Evolutionary conservation across 2,329 filamentous ascomycete genomes (phyloP).

Genomic region (Plenodomus lindquistii): DNA sequence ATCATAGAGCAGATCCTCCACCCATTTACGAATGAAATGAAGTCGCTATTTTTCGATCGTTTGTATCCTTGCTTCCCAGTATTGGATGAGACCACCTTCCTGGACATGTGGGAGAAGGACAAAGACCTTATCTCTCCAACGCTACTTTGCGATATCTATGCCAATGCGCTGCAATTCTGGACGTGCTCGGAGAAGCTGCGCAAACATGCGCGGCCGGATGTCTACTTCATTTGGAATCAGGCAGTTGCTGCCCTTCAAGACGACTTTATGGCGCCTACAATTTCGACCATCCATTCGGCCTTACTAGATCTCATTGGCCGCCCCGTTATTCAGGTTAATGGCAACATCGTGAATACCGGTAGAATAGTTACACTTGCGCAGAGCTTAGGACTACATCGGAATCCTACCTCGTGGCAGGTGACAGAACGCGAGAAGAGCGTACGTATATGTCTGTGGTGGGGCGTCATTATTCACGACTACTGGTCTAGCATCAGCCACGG

Average conservation of each 20-base stretch:
- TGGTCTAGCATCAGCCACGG: conserved; percentile 28
- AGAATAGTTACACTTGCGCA: conserved; percentile 25
- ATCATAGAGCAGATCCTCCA: conserved; percentile 21
- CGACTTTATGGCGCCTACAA: conserved; percentile 24
- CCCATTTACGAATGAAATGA: conserved; percentile 10
- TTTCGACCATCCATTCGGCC: conserved; percentile 22
- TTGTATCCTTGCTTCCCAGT: conserved; percentile 26
- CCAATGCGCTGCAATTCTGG: conserved; percentile 19
- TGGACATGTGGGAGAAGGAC: conserved; percentile 15
- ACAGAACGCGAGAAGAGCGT: conserved; percentile 19
- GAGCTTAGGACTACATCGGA: conserved; percentile 21
- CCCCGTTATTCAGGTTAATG: conserved; percentile 20
- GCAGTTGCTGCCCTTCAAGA: conserved; percentile 21
- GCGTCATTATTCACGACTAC: conserved; percentile 23
- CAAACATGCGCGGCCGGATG: conserved; percentile 11
- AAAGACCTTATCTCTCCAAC: conserved; percentile 18
- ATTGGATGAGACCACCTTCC: conserved; percentile 18
- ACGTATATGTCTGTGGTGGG: conserved; percentile 26
- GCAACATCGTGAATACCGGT: conserved; percentile 24
- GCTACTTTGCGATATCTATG: conserved; percentile 21
- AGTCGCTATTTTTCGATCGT: conserved; percentile 14
- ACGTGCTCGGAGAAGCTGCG: conserved; percentile 10
- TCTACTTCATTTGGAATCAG: conserved; percentile 24
- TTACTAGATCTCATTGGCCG: conserved; percentile 24
- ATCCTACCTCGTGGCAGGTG: conserved; percentile 17